Percentiles rank a stretch among this genome's conserved stretches.
Evolutionary conservation across 202 grass and related monocot genomes (phyloP).

Genomic region (Carex sylvatica): DNA sequence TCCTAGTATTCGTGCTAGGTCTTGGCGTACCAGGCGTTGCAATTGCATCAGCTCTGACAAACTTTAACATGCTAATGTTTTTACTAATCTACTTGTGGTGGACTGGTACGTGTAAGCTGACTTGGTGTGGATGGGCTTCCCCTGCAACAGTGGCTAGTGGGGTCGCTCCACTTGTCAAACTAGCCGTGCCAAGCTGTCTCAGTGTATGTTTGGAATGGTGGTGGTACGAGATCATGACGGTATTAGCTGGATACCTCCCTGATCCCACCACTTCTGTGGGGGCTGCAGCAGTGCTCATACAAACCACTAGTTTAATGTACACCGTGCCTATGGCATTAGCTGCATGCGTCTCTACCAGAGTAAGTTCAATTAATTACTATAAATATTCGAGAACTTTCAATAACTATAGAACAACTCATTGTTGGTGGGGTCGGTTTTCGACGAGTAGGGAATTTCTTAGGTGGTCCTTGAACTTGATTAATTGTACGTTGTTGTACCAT

Average conservation of each 20-base stretch:
- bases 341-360: conserved; percentile 78
- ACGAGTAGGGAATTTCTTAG: not conserved
- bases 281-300: conserved; percentile 79
- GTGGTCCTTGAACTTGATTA: not conserved
- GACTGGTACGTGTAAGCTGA: conserved; percentile 49
- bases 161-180: conserved; percentile 45
- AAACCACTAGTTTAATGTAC: conserved; percentile 96
- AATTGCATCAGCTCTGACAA: conserved; percentile 68
- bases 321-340: conserved; percentile 86
- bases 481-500: not conserved
- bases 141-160: conserved; percentile 36
- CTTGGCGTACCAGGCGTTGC: conserved; percentile 85
- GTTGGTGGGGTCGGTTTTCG: not conserved
- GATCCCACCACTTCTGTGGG: conserved; percentile 72
- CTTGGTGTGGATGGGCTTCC: conserved; percentile 65
- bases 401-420: conserved; percentile 5
- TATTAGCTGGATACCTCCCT: conserved; percentile 75
- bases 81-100: conserved; percentile 61
- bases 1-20: conserved; percentile 67
- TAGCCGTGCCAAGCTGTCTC: conserved; percentile 58
- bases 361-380: conserved; percentile 30
- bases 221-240: conserved; percentile 75
- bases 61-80: conserved; percentile 91
- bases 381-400: not conserved
- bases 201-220: conserved; percentile 50